phyloP scores from a whole-genome alignment of 2,329 filamentous ascomycete species.

The Fusarium succisae region DNA sequence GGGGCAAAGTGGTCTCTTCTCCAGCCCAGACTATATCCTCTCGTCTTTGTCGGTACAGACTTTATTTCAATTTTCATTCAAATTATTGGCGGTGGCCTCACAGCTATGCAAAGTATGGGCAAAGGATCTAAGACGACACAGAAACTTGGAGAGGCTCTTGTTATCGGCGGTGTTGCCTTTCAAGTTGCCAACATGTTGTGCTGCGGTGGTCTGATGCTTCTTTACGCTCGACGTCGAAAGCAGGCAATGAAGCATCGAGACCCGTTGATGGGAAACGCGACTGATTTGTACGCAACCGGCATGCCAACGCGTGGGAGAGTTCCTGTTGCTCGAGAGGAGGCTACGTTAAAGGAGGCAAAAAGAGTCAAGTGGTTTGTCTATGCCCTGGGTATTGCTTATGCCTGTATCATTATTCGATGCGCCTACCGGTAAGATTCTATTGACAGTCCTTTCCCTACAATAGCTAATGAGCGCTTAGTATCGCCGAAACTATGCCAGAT shows the following conservation, averaged over 20 bases:
- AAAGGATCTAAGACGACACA: constrained; percentile 12
- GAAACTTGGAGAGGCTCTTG: constrained; percentile 25
- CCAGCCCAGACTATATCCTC: constrained; percentile 55
- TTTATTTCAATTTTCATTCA: constrained; percentile 50
- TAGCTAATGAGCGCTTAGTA: neutral
- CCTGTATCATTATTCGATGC: constrained; percentile 29
- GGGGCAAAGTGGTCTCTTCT: constrained; percentile 53
- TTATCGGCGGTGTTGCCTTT: constrained; percentile 40
- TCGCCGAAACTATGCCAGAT: constrained; percentile 23
- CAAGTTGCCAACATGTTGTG: constrained; percentile 42
- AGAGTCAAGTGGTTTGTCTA: constrained; percentile 19
- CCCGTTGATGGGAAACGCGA: neutral
- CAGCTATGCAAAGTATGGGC: constrained; percentile 9
- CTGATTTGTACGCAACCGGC: neutral
- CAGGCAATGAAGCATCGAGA: constrained; percentile 1
- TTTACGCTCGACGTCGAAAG: constrained; percentile 19
- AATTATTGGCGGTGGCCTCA: constrained; percentile 28
- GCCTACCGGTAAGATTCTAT: constrained; percentile 17
- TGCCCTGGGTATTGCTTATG: constrained; percentile 20
- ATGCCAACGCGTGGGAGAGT: neutral
- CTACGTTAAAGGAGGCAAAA: constrained; percentile 15
- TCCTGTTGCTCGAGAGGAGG: constrained; percentile 19
- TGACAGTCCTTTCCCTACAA: neutral
- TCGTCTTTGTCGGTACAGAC: constrained; percentile 61
- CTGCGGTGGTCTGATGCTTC: constrained; percentile 30